Evolutionary conservation across 768 basidiomycete species (phyloP), one percentile per base, ranked within the genome.

Genomic region (Lactarius vividus): DNA sequence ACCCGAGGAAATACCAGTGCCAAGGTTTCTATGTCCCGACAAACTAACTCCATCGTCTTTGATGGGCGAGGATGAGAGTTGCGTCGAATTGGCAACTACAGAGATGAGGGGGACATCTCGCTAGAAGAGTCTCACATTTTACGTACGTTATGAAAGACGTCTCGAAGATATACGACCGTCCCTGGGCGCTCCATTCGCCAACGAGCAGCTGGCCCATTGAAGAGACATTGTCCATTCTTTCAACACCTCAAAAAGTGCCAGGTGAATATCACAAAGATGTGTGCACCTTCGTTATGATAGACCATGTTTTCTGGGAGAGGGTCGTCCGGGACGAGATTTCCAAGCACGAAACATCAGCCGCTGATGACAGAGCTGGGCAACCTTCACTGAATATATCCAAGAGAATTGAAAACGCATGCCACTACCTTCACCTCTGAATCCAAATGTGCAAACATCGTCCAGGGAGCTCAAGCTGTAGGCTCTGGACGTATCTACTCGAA

Each of bases 371-470:
- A 3, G 95, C 96, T 96, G 56, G 15, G 35, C 18, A 33, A 35
- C 6, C 13, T 61, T 54, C 28, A 53, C 11, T 8, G 31, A 40
- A 57, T 13, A 39, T 58, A 28, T 40, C 40, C 40, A 26, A 57
- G 28, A 54, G 31, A 61, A 18, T 52, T 52, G 37, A 68, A n/a
- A 15, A 29, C 26, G 28, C 66, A n/a, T 33, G 68, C 20, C 71
- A 92, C 20, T 71, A 92, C 95, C 94, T 89, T 98, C 96, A 42
- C 96, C 95, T 70, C 96, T 85, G 77, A 94, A 96, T 0, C 96
- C 95, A 77, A 94, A 96, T 3, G 89, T 89, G 16, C 83, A 81
- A 46, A 83, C 71, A 4, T 81, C 76, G 62, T 82, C 81, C 60
- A 88, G 73, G 1, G 83, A 80, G 57, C 80, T 79, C 44, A 79